These are phyloP conservation scores for Teratosphaeria zuluensis DNA, from an alignment of 2,329 filamentous ascomycete genomes.

Conservation along the genomic window DNA sequence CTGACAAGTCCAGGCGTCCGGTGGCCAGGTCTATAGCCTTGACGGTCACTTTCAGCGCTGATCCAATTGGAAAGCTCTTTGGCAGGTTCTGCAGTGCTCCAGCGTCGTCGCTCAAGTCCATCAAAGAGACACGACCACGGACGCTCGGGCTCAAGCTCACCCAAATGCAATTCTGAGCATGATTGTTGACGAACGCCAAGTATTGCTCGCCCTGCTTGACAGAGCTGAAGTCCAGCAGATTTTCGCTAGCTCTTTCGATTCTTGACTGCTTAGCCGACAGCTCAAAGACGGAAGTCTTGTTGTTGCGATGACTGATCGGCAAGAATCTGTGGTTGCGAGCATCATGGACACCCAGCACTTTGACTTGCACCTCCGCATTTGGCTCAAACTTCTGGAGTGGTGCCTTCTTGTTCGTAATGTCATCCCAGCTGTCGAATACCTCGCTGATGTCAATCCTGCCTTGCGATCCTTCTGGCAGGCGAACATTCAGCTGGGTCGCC, in stretches of 20 bases:
- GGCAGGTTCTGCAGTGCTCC: conserved; percentile 66
- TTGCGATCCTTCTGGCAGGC: conserved; percentile 75
- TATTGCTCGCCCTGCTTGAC: conserved; percentile 62
- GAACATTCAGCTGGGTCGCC: conserved; percentile 84
- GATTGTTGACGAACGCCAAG: conserved; percentile 85
- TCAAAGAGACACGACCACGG: conserved; percentile 68
- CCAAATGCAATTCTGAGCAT: conserved; percentile 72
- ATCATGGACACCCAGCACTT: conserved; percentile 79
- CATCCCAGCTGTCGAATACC: conserved; percentile 77
- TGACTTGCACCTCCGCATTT: conserved; percentile 63
- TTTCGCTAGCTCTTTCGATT: conserved; percentile 37
- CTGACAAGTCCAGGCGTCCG: conserved; percentile 65
- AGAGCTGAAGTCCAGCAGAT: conserved; percentile 60
- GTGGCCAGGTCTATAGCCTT: conserved; percentile 62
- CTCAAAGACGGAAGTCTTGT: conserved; percentile 72
- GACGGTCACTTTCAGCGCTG: conserved; percentile 71
- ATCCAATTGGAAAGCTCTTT: conserved; percentile 80
- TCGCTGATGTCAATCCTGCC: conserved; percentile 92
- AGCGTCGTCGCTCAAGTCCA: conserved; percentile 81
- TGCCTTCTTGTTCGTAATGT: conserved; percentile 71
- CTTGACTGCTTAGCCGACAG: conserved; percentile 62
- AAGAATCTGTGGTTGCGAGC: conserved; percentile 84
- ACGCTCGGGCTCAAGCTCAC: conserved; percentile 83
- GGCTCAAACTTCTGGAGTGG: conserved; percentile 66
- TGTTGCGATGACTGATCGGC: conserved; percentile 75